These are phyloP conservation scores for Botrytis fragariae DNA, from an alignment of 2,329 filamentous ascomycete genomes.

Conservation along the genomic window DNA sequence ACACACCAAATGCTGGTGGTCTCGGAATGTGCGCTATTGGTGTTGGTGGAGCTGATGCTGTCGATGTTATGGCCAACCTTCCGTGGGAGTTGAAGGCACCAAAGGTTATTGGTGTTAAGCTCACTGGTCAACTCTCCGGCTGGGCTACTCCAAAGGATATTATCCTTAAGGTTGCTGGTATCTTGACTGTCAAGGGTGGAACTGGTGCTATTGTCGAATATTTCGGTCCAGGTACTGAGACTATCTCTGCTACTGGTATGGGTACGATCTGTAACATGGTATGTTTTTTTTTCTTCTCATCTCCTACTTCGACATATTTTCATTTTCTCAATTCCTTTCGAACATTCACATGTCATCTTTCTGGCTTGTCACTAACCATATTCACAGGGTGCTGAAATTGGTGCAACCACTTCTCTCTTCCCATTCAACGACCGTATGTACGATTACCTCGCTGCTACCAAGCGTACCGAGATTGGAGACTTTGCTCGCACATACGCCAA, in stretches of 20 bases:
- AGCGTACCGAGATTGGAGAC: constrained; percentile 86
- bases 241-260: constrained; percentile 80
- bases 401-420: constrained; percentile 91
- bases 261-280: constrained; percentile 73
- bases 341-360: not conserved
- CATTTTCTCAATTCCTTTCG: not conserved
- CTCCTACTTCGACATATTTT: not conserved
- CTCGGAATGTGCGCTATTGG: constrained; percentile 78
- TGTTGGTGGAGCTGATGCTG: constrained; percentile 96
- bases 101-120: constrained; percentile 93
- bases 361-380: not conserved
- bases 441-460: constrained; percentile 90
- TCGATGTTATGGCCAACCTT: constrained; percentile 96
- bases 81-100: constrained; percentile 99
- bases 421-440: constrained; percentile 98
- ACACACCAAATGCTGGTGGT: constrained; percentile 96
- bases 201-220: constrained; percentile 90
- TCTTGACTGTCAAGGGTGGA: constrained; percentile 95
- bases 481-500: constrained; percentile 81
- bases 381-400: constrained; percentile 59
- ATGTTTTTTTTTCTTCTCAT: not conserved
- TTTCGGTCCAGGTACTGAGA: constrained; percentile 69
- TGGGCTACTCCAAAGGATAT: constrained; percentile 97
- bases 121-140: constrained; percentile 83
- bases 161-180: constrained; percentile 95